A percentile compares a stretch with the other conserved stretches of the same genome.
Conservation (phyloP, 2,329 filamentous ascomycete genomes). For the Epichloe festucae region DNA sequence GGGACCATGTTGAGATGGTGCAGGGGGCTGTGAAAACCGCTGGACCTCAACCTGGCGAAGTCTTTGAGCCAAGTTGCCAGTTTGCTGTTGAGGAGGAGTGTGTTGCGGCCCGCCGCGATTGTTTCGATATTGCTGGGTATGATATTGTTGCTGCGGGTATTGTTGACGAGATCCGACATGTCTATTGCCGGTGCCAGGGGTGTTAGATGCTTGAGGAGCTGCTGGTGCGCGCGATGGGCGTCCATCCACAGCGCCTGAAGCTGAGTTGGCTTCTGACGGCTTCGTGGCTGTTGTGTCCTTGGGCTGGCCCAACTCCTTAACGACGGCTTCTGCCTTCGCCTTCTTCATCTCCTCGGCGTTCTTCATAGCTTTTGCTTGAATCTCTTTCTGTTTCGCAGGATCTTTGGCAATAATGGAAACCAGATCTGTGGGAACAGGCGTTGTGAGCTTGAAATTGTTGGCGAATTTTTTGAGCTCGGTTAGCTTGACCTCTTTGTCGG, state of each 20-base stretch:
- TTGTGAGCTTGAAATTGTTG: conserved; percentile 83
- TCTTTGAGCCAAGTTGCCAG: conserved; percentile 35
- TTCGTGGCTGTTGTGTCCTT: conserved; percentile 31
- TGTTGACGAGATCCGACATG: conserved; percentile 36
- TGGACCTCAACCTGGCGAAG: conserved; percentile 40
- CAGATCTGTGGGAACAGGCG: conserved; percentile 80
- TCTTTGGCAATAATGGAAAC: conserved; percentile 96
- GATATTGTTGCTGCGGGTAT: conserved; percentile 33
- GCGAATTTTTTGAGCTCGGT: conserved; percentile 97
- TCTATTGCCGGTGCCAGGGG: conserved; percentile 21
- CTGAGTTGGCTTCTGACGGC: conserved; percentile 15
- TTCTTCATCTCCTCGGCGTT: conserved; percentile 54
- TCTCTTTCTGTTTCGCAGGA: conserved; percentile 83
- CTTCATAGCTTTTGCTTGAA: conserved; percentile 74
- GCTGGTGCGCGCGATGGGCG: conserved; percentile 22
- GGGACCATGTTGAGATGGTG: conserved; percentile 36
- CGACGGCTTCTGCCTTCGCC: conserved; percentile 35
- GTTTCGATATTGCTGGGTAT: conserved; percentile 34
- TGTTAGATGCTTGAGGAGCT: conserved; percentile 18
- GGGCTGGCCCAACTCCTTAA: conserved; percentile 29
- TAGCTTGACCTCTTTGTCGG: conserved; percentile 82
- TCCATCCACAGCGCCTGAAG: conserved; percentile 13
- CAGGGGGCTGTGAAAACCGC: conserved; percentile 31
- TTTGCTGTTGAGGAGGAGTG: conserved; percentile 25
- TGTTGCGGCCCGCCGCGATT: conserved; percentile 32